These are phyloP conservation scores for Penicillium fuscoglaucum DNA, from an alignment of 2,329 filamentous ascomycete species.

Conservation along the genomic window DNA sequence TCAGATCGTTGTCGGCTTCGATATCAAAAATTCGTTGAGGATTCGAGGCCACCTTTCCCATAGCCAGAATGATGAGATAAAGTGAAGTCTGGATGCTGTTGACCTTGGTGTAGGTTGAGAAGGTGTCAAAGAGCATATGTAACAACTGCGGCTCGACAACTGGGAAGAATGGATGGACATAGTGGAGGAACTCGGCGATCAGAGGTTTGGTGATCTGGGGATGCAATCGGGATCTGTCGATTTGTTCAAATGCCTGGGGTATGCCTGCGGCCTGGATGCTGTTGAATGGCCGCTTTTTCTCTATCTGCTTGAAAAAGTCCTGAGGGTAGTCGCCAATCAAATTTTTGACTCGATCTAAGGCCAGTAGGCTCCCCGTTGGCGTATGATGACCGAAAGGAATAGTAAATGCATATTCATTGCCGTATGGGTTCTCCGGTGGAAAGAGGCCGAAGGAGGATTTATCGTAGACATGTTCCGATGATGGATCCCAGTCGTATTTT, in stretches of 20 bases:
- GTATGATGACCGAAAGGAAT: constrained; percentile 18
- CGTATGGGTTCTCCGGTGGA: constrained; percentile 1
- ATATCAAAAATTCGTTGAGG: constrained; percentile 11
- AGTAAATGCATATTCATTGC: constrained; percentile 9
- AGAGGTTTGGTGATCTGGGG: constrained; percentile 10
- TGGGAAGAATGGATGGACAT: constrained; percentile 19
- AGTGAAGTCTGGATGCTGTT: constrained; percentile 12
- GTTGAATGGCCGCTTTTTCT: constrained; percentile 14
- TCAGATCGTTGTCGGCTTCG: constrained; percentile 8
- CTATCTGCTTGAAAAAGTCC: constrained; percentile 19
- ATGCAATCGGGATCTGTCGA: background rate
- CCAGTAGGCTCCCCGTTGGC: constrained; percentile 16
- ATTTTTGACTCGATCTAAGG: constrained; percentile 15
- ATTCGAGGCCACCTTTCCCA: constrained; percentile 16
- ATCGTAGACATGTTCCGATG: background rate
- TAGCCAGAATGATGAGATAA: constrained; percentile 16
- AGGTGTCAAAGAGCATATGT: constrained; percentile 11
- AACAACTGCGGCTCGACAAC: constrained; percentile 13
- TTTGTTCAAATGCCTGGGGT: constrained; percentile 4
- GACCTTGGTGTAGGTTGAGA: constrained; percentile 9
- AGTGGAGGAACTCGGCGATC: constrained; percentile 13
- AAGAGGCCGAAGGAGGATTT: background rate
- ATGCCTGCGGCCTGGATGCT: background rate
- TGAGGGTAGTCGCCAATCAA: constrained; percentile 21
- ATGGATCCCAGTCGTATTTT: constrained; percentile 9